Conservation (phyloP, 208 protist species). For the Trypanosoma scelopori region DNA sequence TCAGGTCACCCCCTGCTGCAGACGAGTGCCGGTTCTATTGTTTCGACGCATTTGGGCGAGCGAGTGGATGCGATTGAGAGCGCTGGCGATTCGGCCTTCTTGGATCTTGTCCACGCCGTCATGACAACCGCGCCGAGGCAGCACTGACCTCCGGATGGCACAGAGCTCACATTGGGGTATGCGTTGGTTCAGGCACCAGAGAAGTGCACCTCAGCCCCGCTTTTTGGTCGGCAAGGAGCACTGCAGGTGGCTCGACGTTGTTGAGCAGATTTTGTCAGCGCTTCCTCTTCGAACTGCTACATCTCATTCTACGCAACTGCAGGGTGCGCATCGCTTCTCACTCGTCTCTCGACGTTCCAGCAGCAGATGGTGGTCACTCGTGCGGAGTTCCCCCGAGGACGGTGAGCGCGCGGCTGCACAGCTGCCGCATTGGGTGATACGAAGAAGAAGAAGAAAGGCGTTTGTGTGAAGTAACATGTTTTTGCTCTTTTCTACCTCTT, state of each 20-base stretch:
- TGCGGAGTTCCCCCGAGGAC: conserved; percentile 52
- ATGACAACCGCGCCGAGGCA: not conserved
- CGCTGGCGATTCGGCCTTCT: conserved; percentile 37
- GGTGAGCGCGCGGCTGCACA: conserved; percentile 53
- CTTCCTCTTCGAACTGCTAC: conserved; percentile 88
- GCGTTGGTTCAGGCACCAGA: conserved; percentile 66
- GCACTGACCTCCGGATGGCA: conserved; percentile 82
- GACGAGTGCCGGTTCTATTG: not conserved
- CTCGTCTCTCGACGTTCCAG: conserved; percentile 92
- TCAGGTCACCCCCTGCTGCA: conserved; percentile 27
- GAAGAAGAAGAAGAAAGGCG: not conserved
- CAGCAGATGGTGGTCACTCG: conserved; percentile 67
- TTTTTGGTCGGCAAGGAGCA: conserved; percentile 58
- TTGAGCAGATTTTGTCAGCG: conserved; percentile 91
- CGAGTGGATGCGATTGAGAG: conserved; percentile 40
- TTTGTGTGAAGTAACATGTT: not conserved
- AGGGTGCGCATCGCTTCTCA: conserved; percentile 94
- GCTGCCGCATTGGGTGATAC: conserved; percentile 41
- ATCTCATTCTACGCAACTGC: conserved; percentile 62
- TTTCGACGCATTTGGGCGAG: not conserved
- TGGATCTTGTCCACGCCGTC: conserved; percentile 5
- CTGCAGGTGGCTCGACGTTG: conserved; percentile 90
- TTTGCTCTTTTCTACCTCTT: too few relatives aligned
- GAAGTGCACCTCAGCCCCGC: conserved; percentile 82
- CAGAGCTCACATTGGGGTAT: conserved; percentile 45